Conservation (phyloP, 2,329 filamentous ascomycete genomes). For the Didymella segeticola region DNA sequence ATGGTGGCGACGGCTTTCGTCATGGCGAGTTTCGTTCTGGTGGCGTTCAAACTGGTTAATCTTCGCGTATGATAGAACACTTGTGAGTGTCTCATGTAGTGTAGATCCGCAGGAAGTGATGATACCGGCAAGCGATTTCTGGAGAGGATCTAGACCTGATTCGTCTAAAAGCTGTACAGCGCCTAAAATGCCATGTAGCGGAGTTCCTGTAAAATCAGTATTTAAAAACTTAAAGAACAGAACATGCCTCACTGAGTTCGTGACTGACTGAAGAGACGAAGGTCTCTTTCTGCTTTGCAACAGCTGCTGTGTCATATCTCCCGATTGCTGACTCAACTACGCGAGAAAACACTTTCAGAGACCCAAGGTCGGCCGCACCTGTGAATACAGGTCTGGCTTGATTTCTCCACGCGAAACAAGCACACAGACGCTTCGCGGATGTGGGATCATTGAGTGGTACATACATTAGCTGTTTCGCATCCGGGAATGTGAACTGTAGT, state of each 20-base stretch:
- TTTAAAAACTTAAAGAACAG: not conserved
- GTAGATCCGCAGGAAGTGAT: constrained; percentile 57
- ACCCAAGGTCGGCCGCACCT: constrained; percentile 16
- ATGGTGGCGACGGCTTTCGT: constrained; percentile 13
- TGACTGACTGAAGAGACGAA: constrained; percentile 26
- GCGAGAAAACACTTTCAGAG: constrained; percentile 21
- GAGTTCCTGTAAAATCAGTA: constrained; percentile 21
- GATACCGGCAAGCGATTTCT: constrained; percentile 54
- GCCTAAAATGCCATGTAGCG: constrained; percentile 46
- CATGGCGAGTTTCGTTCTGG: constrained; percentile 42
- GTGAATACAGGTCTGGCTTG: constrained; percentile 18
- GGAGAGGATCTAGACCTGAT: constrained; percentile 44
- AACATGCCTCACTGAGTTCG: constrained; percentile 16
- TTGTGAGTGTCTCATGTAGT: constrained; percentile 51
- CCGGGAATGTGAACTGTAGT: constrained; percentile 10
- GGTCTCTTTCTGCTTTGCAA: constrained; percentile 19
- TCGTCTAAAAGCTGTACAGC: constrained; percentile 56
- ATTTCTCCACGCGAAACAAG: constrained; percentile 24
- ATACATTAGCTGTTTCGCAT: constrained; percentile 20
- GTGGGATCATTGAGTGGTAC: constrained; percentile 24
- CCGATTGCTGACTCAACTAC: constrained; percentile 18
- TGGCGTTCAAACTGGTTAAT: constrained; percentile 46
- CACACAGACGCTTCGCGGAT: constrained; percentile 25
- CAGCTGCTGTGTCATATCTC: constrained; percentile 10
- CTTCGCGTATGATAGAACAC: constrained; percentile 26